Base-by-base conservation (phyloP, 345 rosid genomes). In the Camelina neglecta region DNA sequence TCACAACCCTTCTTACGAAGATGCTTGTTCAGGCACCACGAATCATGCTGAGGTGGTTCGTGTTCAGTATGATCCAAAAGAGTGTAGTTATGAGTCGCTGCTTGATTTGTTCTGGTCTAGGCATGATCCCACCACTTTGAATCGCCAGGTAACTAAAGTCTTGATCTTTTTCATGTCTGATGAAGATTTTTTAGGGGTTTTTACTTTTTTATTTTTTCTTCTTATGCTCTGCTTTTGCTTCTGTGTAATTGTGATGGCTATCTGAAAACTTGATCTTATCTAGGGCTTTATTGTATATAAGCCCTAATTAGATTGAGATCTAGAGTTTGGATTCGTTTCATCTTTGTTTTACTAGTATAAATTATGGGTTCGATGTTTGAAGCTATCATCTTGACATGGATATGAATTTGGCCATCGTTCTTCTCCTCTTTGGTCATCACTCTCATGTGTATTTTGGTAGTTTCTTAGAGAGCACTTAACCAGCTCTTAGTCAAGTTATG, bases 91-190 rank as follows among this genome's bases (percentile, higher is more conserved):
- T 10, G 91, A 89, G 56, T 2, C 83, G 8, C 81, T 94, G 65
- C 92, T 94, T 71, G 93, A 92, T 79, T 74, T 21, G 56, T 94
- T 94, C 75, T 92, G 97, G 97, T 80, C 89, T 58, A 75, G 83
- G 64, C 97, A 92, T 73, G 98, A 94, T 65, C 98, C 97, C n/a
- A 94, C 97, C 56, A 79, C 92, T 65, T 87, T 82, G 70, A 92
- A 94, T 85, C 95, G 97, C 11, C 97, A 92, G 96, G 98, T 91
- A 16, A 48, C 6, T 35, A 63, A 44, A 39, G 0, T 55, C 41
- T 69, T 26, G 88, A 79, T 57, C 69, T 57, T 65, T 33, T 5
- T n/a, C 0, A 11, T 39, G 15, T 61, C 26, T 61, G 12, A 39
- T 0, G 11, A 38, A 60, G 54, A 53, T 23, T 51, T 61, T 29